Evolutionary conservation across 2,329 filamentous ascomycete genomes (phyloP).

Genomic region (Penicillium sp.): DNA sequence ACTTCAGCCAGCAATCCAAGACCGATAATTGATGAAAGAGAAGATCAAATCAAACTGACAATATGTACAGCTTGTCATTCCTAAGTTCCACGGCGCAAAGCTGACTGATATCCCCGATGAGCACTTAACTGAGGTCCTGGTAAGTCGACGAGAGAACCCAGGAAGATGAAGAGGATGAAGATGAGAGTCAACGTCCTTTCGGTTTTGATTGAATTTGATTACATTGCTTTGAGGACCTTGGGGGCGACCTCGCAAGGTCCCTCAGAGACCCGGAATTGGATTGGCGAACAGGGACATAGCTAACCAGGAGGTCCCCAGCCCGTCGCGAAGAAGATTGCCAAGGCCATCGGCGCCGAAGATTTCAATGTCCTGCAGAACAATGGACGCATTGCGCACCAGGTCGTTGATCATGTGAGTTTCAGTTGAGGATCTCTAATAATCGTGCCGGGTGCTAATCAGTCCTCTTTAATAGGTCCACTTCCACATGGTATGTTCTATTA

Average conservation of each 20-base stretch:
- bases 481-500: slow-evolving; percentile 68
- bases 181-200: neutral
- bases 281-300: slow-evolving; percentile 2
- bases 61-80: slow-evolving; percentile 75
- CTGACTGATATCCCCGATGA: slow-evolving; percentile 92
- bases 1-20: neutral
- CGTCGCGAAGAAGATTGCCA: slow-evolving; percentile 81
- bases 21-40: no score
- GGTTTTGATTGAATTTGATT: neutral
- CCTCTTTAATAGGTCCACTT: slow-evolving; percentile 68
- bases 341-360: slow-evolving; percentile 70
- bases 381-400: slow-evolving; percentile 83
- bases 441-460: neutral
- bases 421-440: neutral
- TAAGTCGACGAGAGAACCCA: slow-evolving; percentile 38
- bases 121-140: slow-evolving; percentile 75
- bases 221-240: slow-evolving; percentile 1
- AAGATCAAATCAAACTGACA: neutral
- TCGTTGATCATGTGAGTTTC: slow-evolving; percentile 77
- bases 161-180: neutral
- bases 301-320: slow-evolving; percentile 49
- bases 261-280: neutral
- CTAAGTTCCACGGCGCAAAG: slow-evolving; percentile 90
- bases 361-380: slow-evolving; percentile 99
- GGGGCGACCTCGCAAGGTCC: slow-evolving; percentile 22